Evolutionary conservation across 495 filamentous ascomycete species (phyloP), one percentile per base, ranked within the genome.

Genomic region (Aspergillus hancockii): DNA sequence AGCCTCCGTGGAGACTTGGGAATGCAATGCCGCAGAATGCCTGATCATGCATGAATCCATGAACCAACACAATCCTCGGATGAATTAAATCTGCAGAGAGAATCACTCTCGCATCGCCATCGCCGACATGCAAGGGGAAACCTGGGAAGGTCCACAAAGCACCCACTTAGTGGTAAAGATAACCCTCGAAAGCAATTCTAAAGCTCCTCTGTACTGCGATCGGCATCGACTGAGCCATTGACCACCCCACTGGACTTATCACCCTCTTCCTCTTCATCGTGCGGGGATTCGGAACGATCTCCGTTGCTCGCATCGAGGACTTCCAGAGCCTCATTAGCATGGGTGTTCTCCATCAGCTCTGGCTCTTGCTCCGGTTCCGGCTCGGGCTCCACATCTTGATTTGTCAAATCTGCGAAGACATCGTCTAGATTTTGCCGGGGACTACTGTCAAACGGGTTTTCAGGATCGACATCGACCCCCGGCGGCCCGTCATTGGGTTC

Each of bases 401-500:
- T 81, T 0, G 76, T 81, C 32, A 81, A 53, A 30, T 79, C 76
- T 8, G 76, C 76, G 62, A 81, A 81, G 12, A 81, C 70, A 58
- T 81, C 76, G 49, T 78, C 77, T 32, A 79, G 57, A 38, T 78
- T 71, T 50, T 70, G 70, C 19, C 74, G 75, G 59, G 76, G 76
- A 51, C 76, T 79, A 45, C 78, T 79, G 54, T 69, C 65, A 47
- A 72, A 71, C 9, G 69, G 70, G 49, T 67, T 67, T 21, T 61
- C 55, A 49, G 43, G 54, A 30, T 69, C 68, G 16, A 69, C 63
- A 40, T 67, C 68, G 10, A 70, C 64, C 0, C 55, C 72, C 4
- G 68, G 13, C 22, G 60, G 57, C 1, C 55, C 56, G 36, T 65
- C 64, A 18, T 61, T 52, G 38, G 64, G 59, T 43, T 74, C 72